Evolutionary conservation across 192 early-diverging fungal genomes (phyloP).

Genomic region (Backusella westeae): DNA sequence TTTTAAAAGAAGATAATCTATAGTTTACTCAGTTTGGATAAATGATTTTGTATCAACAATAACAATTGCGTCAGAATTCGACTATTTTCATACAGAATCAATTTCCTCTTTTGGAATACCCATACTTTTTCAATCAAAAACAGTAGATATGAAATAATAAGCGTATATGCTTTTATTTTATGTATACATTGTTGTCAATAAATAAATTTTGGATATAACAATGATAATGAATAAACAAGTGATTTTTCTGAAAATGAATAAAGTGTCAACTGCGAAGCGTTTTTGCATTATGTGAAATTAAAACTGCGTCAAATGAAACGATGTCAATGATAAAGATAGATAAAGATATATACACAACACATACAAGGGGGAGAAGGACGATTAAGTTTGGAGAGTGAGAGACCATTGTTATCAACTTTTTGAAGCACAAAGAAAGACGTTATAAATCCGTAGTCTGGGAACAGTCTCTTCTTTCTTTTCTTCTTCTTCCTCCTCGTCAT

Average conservation of each 20-base stretch:
- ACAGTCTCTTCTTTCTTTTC: background rate
- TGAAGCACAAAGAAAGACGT: background rate
- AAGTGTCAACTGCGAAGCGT: background rate
- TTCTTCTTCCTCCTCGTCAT: background rate
- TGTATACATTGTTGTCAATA: too few relatives aligned
- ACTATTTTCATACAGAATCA: background rate
- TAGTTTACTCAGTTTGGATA: background rate
- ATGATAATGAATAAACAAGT: background rate
- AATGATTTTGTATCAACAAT: background rate
- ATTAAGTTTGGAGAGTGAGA: background rate
- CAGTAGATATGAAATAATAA: too few relatives aligned
- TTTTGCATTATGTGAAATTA: background rate
- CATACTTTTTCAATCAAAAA: background rate
- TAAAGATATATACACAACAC: background rate
- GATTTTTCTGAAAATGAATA: background rate
- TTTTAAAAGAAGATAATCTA: background rate
- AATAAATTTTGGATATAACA: background rate
- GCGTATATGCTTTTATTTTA: too few relatives aligned
- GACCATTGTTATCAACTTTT: background rate
- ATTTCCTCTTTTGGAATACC: background rate
- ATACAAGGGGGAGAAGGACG: background rate
- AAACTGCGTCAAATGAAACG: constrained; percentile 4
- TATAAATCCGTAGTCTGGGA: background rate
- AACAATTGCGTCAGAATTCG: background rate
- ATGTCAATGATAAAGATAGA: background rate